phyloP scores from a whole-genome alignment of 345 rosid species.

The Heritiera fomes region DNA sequence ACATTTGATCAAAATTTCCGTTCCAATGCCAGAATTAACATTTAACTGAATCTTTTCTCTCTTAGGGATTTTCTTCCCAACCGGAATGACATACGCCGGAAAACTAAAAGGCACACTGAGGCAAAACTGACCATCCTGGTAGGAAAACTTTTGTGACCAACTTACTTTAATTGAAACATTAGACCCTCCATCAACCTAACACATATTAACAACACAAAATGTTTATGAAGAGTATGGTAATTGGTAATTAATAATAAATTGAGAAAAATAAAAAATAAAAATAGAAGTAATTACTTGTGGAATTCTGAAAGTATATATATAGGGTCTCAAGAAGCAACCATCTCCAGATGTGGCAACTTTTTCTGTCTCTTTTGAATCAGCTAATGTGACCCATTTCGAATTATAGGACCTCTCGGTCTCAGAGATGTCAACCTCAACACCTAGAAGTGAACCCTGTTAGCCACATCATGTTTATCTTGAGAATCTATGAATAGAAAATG shows the following conservation, averaged over 20 bases:
- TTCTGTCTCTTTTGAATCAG: conserved; percentile 44
- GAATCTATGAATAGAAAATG: conserved; percentile 17
- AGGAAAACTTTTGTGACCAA: conserved; percentile 73
- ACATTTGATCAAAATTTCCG: conserved; percentile 50
- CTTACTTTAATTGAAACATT: conserved; percentile 54
- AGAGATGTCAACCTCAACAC: conserved; percentile 67
- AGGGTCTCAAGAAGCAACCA: conserved; percentile 56
- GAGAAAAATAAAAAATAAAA: not conserved
- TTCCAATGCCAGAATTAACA: conserved; percentile 56
- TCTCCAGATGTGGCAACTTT: conserved; percentile 44
- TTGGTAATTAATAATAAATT: not conserved
- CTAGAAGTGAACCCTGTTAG: conserved; percentile 92
- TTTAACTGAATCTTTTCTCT: conserved; percentile 68
- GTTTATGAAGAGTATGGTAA: not conserved
- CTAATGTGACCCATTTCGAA: conserved; percentile 47
- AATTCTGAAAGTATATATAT: conserved; percentile 62
- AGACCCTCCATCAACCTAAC: conserved; percentile 86
- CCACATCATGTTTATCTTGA: conserved; percentile 48
- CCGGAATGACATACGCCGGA: conserved; percentile 71
- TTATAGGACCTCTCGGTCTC: conserved; percentile 54
- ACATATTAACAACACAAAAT: conserved; percentile 5
- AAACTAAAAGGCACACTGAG: conserved; percentile 76
- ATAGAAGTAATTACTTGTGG: conserved; percentile 55
- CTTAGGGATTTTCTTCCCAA: conserved; percentile 50
- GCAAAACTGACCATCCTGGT: conserved; percentile 52